Evolutionary conservation across 352 stramenopile species (phyloP), one percentile per base, ranked within the genome.

Genomic region (Achlya hypogyna): DNA sequence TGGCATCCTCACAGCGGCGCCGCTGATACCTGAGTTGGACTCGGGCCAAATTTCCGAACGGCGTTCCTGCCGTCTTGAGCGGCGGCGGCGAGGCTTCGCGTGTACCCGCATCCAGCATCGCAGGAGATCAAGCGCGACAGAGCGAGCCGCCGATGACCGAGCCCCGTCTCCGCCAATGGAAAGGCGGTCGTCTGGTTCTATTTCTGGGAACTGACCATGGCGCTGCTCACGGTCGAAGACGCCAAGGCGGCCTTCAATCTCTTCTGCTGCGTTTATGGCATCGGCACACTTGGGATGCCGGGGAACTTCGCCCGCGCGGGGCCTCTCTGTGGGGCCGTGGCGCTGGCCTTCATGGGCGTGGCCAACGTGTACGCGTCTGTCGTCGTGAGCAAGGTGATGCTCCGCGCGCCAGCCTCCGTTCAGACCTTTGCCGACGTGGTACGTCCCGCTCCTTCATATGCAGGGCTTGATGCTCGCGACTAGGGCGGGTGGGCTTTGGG

Each of bases 381-480:
- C 62, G 63, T 67, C 20, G 71, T 63, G 52, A 52, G 23, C 54
- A 51, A 53, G 32, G 68, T 72, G 8, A 72, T 72, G 63, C 63
- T 72, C 31, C 18, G 23, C 4, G 68, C 68, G 18, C 68, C 68
- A 45, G 16, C 6, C 4, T 58, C 35, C 10, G 68, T 72, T 2
- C 31, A 63, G 10, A 72, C 68, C n/a, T 72, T 71, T 72, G 68
- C 49, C n/a, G 68, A 72, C 40, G n/a, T 72, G 34, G 81, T 65
- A 70, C 32, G 40, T 53, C 29, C 51, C 51, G 16, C 1, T 65
- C 18, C 1, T 20, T 65, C 2, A 23, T 53, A n/a, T 9, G 23
- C 25, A 51, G 65, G 4, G 52, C 16, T 9, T 53, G 16, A 56
- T 54, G 6, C 25, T 4, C n/a, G 10, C 18, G 23, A 20, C 5